These are phyloP conservation scores for Fistulina hepatica DNA, from an alignment of 1,284 basidiomycete genomes.

Conservation along the genomic window DNA sequence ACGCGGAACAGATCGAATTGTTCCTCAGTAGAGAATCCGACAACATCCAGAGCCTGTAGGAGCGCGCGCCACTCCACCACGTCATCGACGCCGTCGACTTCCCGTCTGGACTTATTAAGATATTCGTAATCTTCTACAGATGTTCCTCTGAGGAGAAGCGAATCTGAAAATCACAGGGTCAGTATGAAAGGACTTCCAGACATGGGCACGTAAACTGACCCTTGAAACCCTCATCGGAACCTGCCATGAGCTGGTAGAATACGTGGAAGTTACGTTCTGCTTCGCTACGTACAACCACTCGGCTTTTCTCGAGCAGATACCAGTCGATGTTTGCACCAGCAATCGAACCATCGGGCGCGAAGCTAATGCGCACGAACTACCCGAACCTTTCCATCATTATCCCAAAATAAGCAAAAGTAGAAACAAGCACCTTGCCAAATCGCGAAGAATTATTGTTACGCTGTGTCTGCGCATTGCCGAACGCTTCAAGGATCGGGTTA, in stretches of 20 bases:
- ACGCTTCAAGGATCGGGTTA: slow-evolving; percentile 96
- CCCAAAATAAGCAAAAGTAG: slow-evolving; percentile 88
- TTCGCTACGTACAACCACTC: slow-evolving; percentile 81
- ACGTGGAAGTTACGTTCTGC: slow-evolving; percentile 95
- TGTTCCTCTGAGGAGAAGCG: slow-evolving; percentile 71
- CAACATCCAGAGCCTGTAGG: slow-evolving; percentile 59
- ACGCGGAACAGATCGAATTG: slow-evolving; percentile 93
- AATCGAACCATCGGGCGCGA: slow-evolving; percentile 89
- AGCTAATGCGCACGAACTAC: slow-evolving; percentile 96
- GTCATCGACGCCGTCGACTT: slow-evolving; percentile 95
- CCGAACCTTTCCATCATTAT: slow-evolving; percentile 99
- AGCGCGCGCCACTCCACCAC: slow-evolving; percentile 81
- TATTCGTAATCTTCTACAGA: slow-evolving; percentile 84
- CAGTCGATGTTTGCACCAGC: slow-evolving; percentile 98
- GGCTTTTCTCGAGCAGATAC: slow-evolving; percentile 97
- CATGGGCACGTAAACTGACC: slow-evolving; percentile 30
- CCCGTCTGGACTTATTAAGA: slow-evolving; percentile 79
- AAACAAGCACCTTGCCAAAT: slow-evolving; percentile 96
- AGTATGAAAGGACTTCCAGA: slow-evolving; percentile 5
- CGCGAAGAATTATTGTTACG: slow-evolving; percentile 99
- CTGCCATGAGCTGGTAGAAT: slow-evolving; percentile 86
- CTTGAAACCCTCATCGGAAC: slow-evolving; percentile 50
- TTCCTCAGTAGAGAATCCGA: slow-evolving; percentile 79
- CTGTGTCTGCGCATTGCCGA: slow-evolving; percentile 98
- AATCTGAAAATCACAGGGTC: slow-evolving; percentile 49